Evolutionary conservation across 2,329 filamentous ascomycete species (phyloP).

Genomic region (Colletotrichum sp.): DNA sequence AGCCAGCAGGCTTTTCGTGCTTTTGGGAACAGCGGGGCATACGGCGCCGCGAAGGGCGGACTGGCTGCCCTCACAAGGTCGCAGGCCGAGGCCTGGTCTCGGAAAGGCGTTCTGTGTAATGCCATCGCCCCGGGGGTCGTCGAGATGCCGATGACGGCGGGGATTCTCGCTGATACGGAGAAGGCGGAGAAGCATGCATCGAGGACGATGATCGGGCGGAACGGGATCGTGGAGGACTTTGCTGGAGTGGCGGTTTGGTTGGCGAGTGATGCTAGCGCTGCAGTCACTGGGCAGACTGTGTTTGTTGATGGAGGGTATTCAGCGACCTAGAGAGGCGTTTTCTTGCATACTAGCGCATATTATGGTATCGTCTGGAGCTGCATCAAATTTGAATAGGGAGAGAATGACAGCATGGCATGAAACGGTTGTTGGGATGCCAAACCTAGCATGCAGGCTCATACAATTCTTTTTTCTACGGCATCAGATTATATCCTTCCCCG

Average conservation of each 20-base stretch:
- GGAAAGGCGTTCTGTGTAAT: constrained; percentile 35
- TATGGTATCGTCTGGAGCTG: fast-evolving
- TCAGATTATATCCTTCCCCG: too few relatives aligned
- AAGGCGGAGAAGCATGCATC: constrained; percentile 28
- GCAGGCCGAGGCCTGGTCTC: constrained; percentile 40
- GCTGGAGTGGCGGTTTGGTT: constrained; percentile 32
- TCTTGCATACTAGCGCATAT: fast-evolving
- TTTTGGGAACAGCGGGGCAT: constrained; percentile 36
- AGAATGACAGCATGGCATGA: neutral
- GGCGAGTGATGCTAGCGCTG: constrained; percentile 33
- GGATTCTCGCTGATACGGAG: constrained; percentile 25
- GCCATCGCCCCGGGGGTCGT: constrained; percentile 36
- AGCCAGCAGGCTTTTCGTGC: constrained; percentile 36
- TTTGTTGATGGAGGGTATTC: constrained; percentile 41
- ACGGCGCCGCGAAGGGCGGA: constrained; percentile 36
- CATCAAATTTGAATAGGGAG: neutral
- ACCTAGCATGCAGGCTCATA: fast-evolving
- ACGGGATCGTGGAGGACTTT: constrained; percentile 35
- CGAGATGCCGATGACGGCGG: constrained; percentile 29
- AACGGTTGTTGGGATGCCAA: neutral
- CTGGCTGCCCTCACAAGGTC: constrained; percentile 34
- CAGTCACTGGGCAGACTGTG: constrained; percentile 36
- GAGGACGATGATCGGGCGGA: constrained; percentile 34
- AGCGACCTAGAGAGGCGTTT: constrained; percentile 21
- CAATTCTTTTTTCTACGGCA: neutral